Evolutionary conservation across 306 rosid species (phyloP).

Genomic region (Vachellia pachyceras): DNA sequence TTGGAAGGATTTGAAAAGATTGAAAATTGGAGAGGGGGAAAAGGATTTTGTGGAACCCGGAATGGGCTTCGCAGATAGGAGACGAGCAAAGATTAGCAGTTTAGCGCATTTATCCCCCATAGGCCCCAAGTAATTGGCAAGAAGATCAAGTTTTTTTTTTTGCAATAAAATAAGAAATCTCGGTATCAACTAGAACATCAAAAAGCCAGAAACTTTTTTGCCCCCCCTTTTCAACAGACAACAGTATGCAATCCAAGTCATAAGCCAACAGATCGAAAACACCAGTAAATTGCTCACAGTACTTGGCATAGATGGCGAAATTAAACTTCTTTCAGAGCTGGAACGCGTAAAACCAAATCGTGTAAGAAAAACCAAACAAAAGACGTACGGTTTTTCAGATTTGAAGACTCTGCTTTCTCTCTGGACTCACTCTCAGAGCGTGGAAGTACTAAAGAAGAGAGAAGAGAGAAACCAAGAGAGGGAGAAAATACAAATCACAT

Average conservation of each 20-base stretch:
- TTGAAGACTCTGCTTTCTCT: background rate
- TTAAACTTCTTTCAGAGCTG: conserved; percentile 11
- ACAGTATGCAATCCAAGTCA: background rate
- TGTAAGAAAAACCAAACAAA: background rate
- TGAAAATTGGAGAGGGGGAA: background rate
- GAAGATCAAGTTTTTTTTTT: background rate
- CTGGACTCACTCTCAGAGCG: background rate
- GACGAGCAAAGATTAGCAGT: background rate
- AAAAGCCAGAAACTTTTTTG: background rate
- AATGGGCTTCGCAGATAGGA: background rate
- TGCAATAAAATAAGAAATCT: background rate
- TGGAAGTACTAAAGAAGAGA: background rate
- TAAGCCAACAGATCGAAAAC: conserved; percentile 1
- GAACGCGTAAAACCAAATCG: background rate
- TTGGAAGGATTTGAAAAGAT: background rate
- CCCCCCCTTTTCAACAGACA: background rate
- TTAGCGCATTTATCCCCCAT: conserved; percentile 35
- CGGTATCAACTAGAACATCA: background rate
- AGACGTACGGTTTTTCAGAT: conserved; percentile 26
- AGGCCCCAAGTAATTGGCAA: conserved; percentile 1
- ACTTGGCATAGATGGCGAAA: background rate
- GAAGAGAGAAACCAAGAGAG: background rate
- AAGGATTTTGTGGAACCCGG: background rate
- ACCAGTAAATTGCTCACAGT: conserved; percentile 22
- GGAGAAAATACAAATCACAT: conserved; percentile 7